Evolutionary conservation across 345 rosid genomes (phyloP), one percentile per base, ranked within the genome.

Genomic region (Eutrema heterophyllum): DNA sequence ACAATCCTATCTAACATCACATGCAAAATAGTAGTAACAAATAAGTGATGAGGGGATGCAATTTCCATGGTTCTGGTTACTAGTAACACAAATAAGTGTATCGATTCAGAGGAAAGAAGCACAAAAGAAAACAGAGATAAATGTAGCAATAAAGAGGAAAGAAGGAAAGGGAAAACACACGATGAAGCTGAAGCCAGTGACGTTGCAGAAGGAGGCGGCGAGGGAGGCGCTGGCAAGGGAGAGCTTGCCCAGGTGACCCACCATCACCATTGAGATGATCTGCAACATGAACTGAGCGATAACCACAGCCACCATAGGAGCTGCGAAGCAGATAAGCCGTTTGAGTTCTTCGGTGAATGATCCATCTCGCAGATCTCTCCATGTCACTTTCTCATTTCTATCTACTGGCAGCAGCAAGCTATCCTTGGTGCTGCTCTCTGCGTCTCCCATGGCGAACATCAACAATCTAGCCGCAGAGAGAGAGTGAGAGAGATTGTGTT

Each of bases 171-270:
- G 51, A 33, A 52, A 69, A 64, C 70, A 63, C 0, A 76, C 80
- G 10, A 76, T 55, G 80, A 70, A 76, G 60, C 80, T 76, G 60
- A 70, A 70, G 69, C 96, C 96, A 24, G 92, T 88, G 54, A 70
- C 75, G 67, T 76, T 76, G 75, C 80, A 76, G 40, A 76, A 76
- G 39, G 80, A 76, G 16, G 85, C 83, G 33, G 89, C 89, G 2
- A 92, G 81, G 78, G 96, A 84, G 21, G 94, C 78, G 73, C 95
- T 83, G 11, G 98, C 82, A 43, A 92, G 91, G 9, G 80, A 32
- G 7, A 77, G 77, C 26, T 77, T 50, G 0, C 80, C 77, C 7
- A 77, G 68, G 48, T 77, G 80, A 61, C 78, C 80, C 1, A 77
- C 80, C 80, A 77, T 77, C 5, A 65, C 63, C 72, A 77, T 58